phyloP scores from a whole-genome alignment of 2,329 filamentous ascomycete genomes.

The Phialophora expanda region DNA sequence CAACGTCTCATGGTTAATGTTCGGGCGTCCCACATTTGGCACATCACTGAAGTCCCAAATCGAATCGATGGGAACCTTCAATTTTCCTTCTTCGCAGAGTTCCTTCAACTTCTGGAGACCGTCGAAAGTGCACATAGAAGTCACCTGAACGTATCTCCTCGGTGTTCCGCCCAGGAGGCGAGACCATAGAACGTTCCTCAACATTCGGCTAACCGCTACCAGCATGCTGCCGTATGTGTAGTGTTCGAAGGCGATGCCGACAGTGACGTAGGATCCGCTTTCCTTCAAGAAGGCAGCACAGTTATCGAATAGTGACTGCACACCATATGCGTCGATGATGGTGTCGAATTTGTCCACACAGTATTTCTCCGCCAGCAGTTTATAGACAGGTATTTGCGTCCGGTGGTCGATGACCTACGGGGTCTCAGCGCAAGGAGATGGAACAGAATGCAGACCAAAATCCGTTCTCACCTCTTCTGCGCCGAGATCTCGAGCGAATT shows the following conservation, averaged over 20 bases:
- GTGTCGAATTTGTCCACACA: background rate
- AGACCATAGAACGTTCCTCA: conserved; percentile 8
- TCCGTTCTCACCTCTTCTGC: conserved; percentile 16
- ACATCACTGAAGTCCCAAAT: conserved; percentile 12
- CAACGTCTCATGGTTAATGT: background rate
- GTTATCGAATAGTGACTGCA: conserved; percentile 8
- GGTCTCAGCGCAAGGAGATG: background rate
- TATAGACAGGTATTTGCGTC: background rate
- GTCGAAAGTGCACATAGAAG: conserved; percentile 1
- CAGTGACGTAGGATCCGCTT: conserved; percentile 13
- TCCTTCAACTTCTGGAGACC: conserved; percentile 12
- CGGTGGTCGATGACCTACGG: conserved; percentile 14
- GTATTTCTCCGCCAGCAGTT: conserved; percentile 10
- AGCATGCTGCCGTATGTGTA: conserved; percentile 16
- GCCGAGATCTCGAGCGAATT: conserved; percentile 1
- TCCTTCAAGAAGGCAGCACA: conserved; percentile 10
- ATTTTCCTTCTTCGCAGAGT: conserved; percentile 4
- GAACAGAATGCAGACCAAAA: background rate
- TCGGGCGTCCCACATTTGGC: background rate
- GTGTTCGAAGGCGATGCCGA: conserved; percentile 12
- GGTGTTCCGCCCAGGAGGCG: background rate
- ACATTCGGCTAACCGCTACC: conserved; percentile 11
- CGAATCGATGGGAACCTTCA: conserved; percentile 17
- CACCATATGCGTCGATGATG: conserved; percentile 20
- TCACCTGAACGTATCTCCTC: conserved; percentile 14